Evolutionary conservation across 1,284 basidiomycete species (phyloP).

Genomic region (Leccinum variabile): DNA sequence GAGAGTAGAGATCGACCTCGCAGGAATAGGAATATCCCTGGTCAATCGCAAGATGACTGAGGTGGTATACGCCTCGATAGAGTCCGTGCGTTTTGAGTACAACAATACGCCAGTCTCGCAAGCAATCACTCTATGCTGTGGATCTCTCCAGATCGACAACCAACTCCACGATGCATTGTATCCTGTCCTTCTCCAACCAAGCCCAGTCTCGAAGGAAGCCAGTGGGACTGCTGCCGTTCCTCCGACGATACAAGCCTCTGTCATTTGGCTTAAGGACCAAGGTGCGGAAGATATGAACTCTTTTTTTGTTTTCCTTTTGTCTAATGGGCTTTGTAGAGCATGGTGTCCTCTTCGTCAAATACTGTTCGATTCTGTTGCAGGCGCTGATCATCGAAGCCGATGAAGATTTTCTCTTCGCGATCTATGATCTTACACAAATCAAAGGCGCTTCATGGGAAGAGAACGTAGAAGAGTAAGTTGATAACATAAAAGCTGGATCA

Average conservation of each 20-base stretch:
- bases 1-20: constrained; percentile 75
- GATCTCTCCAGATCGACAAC: constrained; percentile 94
- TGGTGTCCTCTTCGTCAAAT: constrained; percentile 96
- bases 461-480: constrained; percentile 68
- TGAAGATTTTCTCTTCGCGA: constrained; percentile 93
- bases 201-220: constrained; percentile 83
- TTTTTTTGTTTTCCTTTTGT: background rate
- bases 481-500: background rate
- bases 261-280: constrained; percentile 92
- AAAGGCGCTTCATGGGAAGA: constrained; percentile 89
- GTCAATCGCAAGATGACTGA: constrained; percentile 89
- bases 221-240: constrained; percentile 75
- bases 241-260: constrained; percentile 88
- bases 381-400: constrained; percentile 95
- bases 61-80: constrained; percentile 86
- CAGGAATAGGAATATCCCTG: constrained; percentile 92
- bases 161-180: constrained; percentile 96
- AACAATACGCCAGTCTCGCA: constrained; percentile 82
- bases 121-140: constrained; percentile 81
- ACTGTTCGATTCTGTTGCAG: constrained; percentile 92
- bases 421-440: constrained; percentile 92
- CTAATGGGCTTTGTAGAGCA: constrained; percentile 59
- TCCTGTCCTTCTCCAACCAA: constrained; percentile 95
- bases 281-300: constrained; percentile 46
- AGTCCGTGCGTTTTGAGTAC: constrained; percentile 85